Conservation (phyloP, 768 basidiomycete genomes). For the Pulveroboletus sp. region DNA sequence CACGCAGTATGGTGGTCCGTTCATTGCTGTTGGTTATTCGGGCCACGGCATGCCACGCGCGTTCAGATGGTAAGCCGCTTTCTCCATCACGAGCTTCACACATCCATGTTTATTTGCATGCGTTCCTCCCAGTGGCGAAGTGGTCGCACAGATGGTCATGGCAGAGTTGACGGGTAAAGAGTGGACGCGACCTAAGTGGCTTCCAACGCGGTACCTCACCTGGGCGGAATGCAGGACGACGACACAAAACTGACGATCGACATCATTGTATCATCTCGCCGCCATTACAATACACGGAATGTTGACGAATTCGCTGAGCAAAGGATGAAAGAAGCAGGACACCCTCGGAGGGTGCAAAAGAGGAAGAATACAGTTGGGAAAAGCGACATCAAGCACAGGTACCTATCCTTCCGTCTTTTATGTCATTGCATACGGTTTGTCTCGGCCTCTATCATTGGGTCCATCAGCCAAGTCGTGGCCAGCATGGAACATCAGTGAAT, state of each 20-base stretch:
- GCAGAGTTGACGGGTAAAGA: slow-evolving; percentile 40
- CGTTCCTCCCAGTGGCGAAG: slow-evolving; percentile 49
- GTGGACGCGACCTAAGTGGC: slow-evolving; percentile 59
- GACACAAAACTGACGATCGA: background rate
- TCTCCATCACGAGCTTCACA: background rate
- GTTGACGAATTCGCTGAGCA: background rate
- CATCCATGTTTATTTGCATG: background rate
- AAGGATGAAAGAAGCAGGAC: background rate
- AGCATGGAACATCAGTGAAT: too few relatives aligned
- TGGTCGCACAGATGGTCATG: slow-evolving; percentile 53
- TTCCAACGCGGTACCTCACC: slow-evolving; percentile 54
- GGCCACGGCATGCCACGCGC: slow-evolving; percentile 83
- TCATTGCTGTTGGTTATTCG: slow-evolving; percentile 65
- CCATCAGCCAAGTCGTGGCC: too few relatives aligned
- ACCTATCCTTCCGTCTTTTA: too few relatives aligned
- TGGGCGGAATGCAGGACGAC: slow-evolving; percentile 12
- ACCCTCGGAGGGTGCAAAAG: background rate
- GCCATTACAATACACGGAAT: background rate
- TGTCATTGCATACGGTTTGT: too few relatives aligned
- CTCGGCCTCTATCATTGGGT: too few relatives aligned
- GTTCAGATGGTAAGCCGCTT: slow-evolving; percentile 48
- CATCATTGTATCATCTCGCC: background rate
- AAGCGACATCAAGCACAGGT: too few relatives aligned
- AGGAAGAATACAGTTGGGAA: background rate
- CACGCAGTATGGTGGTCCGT: slow-evolving; percentile 51